A percentile compares a stretch with the other conserved stretches of the same genome.
These are phyloP conservation scores for Chamaecyparis obtusa DNA, from an alignment of 75 land plant genomes.

Conservation along the genomic window DNA sequence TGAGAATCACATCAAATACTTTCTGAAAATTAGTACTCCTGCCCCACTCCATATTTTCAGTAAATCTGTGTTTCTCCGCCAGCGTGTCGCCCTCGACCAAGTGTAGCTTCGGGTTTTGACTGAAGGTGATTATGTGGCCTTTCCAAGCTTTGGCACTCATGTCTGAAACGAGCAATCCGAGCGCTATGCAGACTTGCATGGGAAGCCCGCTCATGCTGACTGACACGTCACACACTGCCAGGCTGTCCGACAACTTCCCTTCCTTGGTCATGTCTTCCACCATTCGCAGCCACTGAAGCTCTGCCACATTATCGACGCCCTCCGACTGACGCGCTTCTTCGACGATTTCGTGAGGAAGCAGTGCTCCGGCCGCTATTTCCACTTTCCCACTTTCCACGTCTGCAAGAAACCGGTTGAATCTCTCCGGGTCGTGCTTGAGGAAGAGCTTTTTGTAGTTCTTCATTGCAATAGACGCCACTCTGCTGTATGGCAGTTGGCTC, in stretches of 20 bases:
- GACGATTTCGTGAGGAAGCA: slow-evolving; percentile 66
- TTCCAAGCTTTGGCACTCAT: slow-evolving; percentile 77
- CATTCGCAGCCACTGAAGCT: slow-evolving; percentile 74
- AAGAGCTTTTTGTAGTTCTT: slow-evolving; percentile 52
- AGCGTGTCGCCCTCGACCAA: slow-evolving; percentile 38
- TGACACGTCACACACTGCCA: slow-evolving; percentile 76
- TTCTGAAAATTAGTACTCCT: slow-evolving; percentile 63
- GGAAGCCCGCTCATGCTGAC: slow-evolving; percentile 69
- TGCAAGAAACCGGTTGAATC: slow-evolving; percentile 43
- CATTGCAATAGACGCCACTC: slow-evolving; percentile 83
- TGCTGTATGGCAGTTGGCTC: slow-evolving; percentile 51
- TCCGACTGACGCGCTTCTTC: slow-evolving; percentile 17
- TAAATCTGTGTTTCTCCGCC: slow-evolving; percentile 26
- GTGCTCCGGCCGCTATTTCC: slow-evolving; percentile 70
- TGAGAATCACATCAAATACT: slow-evolving; percentile 52
- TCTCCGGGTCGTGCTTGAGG: slow-evolving; percentile 45
- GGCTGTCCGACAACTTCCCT: slow-evolving; percentile 42
- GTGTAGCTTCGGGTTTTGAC: slow-evolving; percentile 43
- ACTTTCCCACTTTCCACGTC: slow-evolving; percentile 47
- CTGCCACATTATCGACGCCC: slow-evolving; percentile 43
- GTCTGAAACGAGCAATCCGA: slow-evolving; percentile 64
- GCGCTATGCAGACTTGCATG: slow-evolving; percentile 64
- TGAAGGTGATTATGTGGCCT: slow-evolving; percentile 63
- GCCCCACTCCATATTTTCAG: slow-evolving; percentile 56
- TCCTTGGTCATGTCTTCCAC: slow-evolving; percentile 44